phyloP scores from a whole-genome alignment of 768 basidiomycete species.

The Xerocomellus dryophilus region DNA sequence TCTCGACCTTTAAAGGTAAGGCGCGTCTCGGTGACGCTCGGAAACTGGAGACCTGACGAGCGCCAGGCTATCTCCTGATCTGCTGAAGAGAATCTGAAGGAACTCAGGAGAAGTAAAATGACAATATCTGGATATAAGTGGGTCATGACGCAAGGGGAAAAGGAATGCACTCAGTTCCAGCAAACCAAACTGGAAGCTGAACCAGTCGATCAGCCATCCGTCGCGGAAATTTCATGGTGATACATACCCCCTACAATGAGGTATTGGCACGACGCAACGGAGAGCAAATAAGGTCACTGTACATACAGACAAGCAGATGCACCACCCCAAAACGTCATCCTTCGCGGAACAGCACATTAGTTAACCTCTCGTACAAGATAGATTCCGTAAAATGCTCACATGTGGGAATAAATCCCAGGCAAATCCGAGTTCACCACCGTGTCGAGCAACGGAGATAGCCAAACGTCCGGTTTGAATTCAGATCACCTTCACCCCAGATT shows the following conservation, averaged over 20 bases:
- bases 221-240: not conserved
- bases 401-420: constrained; percentile 1
- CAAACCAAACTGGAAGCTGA: constrained; percentile 1
- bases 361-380: not conserved
- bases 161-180: not conserved
- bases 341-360: not conserved
- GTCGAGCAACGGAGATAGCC: not conserved
- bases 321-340: constrained; percentile 1
- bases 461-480: not conserved
- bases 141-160: not conserved
- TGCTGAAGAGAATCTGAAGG: not conserved
- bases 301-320: not conserved
- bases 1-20: not conserved
- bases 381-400: not conserved
- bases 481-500: not conserved
- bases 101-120: not conserved
- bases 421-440: not conserved
- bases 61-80: not conserved
- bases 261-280: not conserved
- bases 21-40: not conserved
- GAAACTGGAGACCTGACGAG: constrained; percentile 3
- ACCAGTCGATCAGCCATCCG: not conserved
- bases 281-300: not conserved
- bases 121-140: not conserved
- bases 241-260: not conserved